Percentiles rank a stretch among this genome's conserved stretches.
Evolutionary conservation across 805 yeast species (phyloP).

Genomic region (Hyphopichia homilentoma): DNA sequence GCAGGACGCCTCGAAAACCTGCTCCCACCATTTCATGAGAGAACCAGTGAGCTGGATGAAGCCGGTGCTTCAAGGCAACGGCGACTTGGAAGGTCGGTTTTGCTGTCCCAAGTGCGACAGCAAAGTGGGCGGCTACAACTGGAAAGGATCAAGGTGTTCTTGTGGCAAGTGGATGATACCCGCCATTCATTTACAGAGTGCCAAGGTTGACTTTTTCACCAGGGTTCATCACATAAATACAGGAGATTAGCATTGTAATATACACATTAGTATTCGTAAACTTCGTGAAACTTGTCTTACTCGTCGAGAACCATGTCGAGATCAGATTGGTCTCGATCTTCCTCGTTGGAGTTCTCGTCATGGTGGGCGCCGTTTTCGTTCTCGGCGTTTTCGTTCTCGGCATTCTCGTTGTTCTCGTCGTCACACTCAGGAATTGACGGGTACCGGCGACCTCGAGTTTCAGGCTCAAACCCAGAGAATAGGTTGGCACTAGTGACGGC

Average conservation of each 20-base stretch:
- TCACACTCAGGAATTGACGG: conserved; percentile 2
- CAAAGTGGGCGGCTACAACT: conserved; percentile 87
- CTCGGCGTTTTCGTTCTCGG: conserved; percentile 10
- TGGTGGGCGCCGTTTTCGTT: conserved; percentile 11
- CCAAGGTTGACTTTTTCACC: conserved; percentile 70
- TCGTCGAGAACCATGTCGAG: conserved; percentile 45
- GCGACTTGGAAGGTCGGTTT: conserved; percentile 83
- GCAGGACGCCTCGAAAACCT: conserved; percentile 52
- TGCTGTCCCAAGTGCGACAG: conserved; percentile 78
- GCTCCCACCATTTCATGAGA: conserved; percentile 75
- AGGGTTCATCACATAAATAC: conserved; percentile 3
- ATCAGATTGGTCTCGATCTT: conserved; percentile 30
- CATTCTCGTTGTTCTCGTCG: conserved; percentile 6
- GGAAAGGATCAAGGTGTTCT: conserved; percentile 93
- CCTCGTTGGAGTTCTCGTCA: conserved; percentile 13
- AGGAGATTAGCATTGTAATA: conserved; percentile 5
- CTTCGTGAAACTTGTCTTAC: too few relatives aligned
- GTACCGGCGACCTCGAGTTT: conserved; percentile 4
- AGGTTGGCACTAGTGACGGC: conserved; percentile 10
- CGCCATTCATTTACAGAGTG: conserved; percentile 74
- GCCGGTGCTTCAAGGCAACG: conserved; percentile 59
- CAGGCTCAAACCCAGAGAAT: too few relatives aligned
- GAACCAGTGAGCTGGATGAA: conserved; percentile 96
- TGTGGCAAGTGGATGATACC: conserved; percentile 97
- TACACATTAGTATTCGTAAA: conserved; percentile 10